phyloP scores from a whole-genome alignment of 345 rosid species.

The Linum usitatissimum region DNA sequence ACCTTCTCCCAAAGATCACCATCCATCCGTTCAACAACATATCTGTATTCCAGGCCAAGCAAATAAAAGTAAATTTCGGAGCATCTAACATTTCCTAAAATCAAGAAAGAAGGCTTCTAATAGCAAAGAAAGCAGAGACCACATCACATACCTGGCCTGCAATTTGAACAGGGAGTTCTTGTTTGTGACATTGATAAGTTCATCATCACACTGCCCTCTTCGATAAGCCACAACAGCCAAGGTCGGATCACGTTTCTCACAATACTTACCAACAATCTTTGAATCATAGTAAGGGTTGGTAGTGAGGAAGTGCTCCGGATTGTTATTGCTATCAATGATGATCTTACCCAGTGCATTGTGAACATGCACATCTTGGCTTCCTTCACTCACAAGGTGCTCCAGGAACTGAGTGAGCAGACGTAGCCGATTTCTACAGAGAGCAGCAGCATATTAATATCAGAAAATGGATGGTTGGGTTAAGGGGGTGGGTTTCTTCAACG shows the following conservation, averaged over 20 bases:
- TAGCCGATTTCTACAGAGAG: slow-evolving; percentile 75
- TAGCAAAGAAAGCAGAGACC: background rate
- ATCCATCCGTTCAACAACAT: slow-evolving; percentile 99
- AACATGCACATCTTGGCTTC: slow-evolving; percentile 98
- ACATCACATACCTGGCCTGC: slow-evolving; percentile 75
- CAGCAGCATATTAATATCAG: slow-evolving; percentile 6
- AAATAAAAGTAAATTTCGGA: slow-evolving; percentile 14
- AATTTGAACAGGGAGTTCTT: slow-evolving; percentile 89
- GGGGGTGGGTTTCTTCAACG: slow-evolving; percentile 1
- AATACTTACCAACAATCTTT: slow-evolving; percentile 92
- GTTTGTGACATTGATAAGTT: slow-evolving; percentile 92
- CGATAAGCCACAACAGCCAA: slow-evolving; percentile 95
- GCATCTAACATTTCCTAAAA: slow-evolving; percentile 7
- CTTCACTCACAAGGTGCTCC: slow-evolving; percentile 99
- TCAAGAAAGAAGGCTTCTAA: slow-evolving; percentile 6
- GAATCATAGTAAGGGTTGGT: slow-evolving; percentile 99
- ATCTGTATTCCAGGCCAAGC: slow-evolving; percentile 34
- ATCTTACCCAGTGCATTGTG: slow-evolving; percentile 99
- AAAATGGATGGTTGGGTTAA: background rate
- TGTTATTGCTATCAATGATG: slow-evolving; percentile 95
- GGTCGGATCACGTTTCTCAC: slow-evolving; percentile 99
- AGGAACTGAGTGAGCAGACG: slow-evolving; percentile 97
- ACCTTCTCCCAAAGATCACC: slow-evolving; percentile 98
- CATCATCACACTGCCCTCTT: slow-evolving; percentile 96
- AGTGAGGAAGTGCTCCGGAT: slow-evolving; percentile 96